Conservation (phyloP, 441 rosid genomes). For the Cnidoscolus chayamansa region DNA sequence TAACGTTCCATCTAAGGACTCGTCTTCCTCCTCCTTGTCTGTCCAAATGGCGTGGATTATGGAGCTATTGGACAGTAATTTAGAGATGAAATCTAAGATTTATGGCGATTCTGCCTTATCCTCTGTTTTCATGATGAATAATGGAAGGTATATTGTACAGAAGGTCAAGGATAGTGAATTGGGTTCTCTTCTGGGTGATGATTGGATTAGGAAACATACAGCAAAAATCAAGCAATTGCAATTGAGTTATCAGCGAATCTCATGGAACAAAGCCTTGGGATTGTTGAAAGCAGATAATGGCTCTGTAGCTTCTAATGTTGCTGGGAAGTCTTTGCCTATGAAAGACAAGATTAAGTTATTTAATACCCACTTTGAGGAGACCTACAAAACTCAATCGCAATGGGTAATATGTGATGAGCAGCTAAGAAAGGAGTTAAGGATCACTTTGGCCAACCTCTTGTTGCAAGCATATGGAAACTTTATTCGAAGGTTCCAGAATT, state of each 20-base stretch:
- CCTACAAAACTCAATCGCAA: conserved; percentile 52
- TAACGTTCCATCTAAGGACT: conserved; percentile 46
- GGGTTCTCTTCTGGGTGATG: conserved; percentile 73
- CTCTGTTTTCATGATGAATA: conserved; percentile 80
- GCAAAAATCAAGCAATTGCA: conserved; percentile 68
- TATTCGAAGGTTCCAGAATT: conserved; percentile 48
- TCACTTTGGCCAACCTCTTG: conserved; percentile 44
- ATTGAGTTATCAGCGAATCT: conserved; percentile 54
- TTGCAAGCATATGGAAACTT: conserved; percentile 63
- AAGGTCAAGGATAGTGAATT: conserved; percentile 75
- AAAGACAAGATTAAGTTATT: conserved; percentile 68
- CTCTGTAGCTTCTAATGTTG: conserved; percentile 33
- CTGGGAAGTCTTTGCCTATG: conserved; percentile 46
- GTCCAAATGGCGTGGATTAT: conserved; percentile 81
- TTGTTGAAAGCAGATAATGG: conserved; percentile 52
- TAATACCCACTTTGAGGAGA: conserved; percentile 48
- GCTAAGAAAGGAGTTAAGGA: conserved; percentile 56
- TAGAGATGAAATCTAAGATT: conserved; percentile 77
- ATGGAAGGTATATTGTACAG: conserved; percentile 73
- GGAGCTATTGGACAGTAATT: conserved; percentile 87
- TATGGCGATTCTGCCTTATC: conserved; percentile 62
- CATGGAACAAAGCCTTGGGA: conserved; percentile 67
- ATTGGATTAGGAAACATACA: conserved; percentile 77
- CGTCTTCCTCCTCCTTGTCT: conserved; percentile 49
- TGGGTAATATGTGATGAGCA: conserved; percentile 75